Conservation (phyloP, 345 rosid species). For the Erysimum cheiranthoides region DNA sequence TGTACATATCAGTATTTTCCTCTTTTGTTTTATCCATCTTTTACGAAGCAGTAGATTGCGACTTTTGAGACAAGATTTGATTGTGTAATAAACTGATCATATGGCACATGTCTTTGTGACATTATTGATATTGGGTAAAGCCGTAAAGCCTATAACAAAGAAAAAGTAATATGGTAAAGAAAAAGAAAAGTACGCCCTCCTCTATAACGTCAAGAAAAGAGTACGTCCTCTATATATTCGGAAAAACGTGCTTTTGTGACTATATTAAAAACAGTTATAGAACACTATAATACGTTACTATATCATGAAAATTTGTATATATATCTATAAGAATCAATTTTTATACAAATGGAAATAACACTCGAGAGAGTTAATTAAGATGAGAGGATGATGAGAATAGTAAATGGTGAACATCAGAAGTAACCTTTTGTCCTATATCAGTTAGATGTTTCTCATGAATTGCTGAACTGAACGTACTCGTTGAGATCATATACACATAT, state of each 20-base stretch:
- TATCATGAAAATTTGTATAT: not conserved
- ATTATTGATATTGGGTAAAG: conserved; percentile 19
- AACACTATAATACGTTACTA: not conserved
- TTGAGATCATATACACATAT: not conserved
- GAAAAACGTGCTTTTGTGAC: not conserved
- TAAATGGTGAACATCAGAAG: conserved; percentile 5
- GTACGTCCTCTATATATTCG: not conserved
- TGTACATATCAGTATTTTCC: conserved; percentile 26
- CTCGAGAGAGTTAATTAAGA: not conserved
- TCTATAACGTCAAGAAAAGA: not conserved
- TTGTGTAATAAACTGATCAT: conserved; percentile 8
- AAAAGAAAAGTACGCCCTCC: not conserved
- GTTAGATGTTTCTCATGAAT: conserved; percentile 10
- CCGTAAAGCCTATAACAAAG: not conserved
- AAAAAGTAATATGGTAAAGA: not conserved
- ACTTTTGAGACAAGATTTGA: conserved; percentile 36
- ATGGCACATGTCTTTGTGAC: conserved; percentile 29
- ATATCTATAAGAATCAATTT: not conserved
- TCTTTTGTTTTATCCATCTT: conserved; percentile 24
- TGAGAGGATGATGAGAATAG: not conserved
- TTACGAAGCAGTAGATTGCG: conserved; percentile 23
- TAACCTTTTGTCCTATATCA: conserved; percentile 2
- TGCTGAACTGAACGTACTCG: not conserved
- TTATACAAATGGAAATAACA: not conserved
- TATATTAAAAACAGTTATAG: not conserved